Evolutionary conservation across 768 basidiomycete genomes (phyloP), one percentile per base, ranked within the genome.

Genomic region (Fistulinella prunicolor): DNA sequence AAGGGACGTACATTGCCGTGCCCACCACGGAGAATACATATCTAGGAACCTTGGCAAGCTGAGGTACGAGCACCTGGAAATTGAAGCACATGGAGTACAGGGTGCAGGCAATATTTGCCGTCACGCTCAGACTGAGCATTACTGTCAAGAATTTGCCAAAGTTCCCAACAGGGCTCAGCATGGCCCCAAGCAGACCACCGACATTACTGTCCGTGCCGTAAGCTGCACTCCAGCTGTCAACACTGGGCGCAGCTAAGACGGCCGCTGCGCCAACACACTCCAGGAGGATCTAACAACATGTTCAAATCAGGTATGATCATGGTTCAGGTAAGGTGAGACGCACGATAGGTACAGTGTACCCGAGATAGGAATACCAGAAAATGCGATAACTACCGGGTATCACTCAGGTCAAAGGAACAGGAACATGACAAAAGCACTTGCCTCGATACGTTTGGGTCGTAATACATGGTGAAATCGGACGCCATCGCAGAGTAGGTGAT

Each of bases 51-150:
- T 61, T 67, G 10, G 74, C 70, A 28, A 83, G 71, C 35, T 69
- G 72, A 0, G 88, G 86, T 5, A 86, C 62, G 56, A 84, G 74
- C 1, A 85, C 74, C 60, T 92, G 89, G 54, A 89, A 71, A 60
- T 81, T 84, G 49, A 92, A 74, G 53, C 82, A 80, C 48, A 86
- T 78, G 37, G 85, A 89, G 65, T 96, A 96, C 52, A 92, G 82
- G 6, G 88, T 86, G 3, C 84, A 80, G 1, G 89, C 86, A 38
- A 89, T 85, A 68, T 93, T 94, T 3, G 80, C 87, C 2, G 83
- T 81, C 12, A 90, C 81, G 49, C 83, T 83, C 24, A 94, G 67
- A n/a, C 84, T 81, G 53, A 92, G 73, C 46, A 93, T 61, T 22
- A 86, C 85, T 1, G 83, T 73, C 38, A 89, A 70, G 65, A 87